Evolutionary conservation across 2,329 filamentous ascomycete genomes (phyloP).

Genomic region (Penicillium oxalicum): DNA sequence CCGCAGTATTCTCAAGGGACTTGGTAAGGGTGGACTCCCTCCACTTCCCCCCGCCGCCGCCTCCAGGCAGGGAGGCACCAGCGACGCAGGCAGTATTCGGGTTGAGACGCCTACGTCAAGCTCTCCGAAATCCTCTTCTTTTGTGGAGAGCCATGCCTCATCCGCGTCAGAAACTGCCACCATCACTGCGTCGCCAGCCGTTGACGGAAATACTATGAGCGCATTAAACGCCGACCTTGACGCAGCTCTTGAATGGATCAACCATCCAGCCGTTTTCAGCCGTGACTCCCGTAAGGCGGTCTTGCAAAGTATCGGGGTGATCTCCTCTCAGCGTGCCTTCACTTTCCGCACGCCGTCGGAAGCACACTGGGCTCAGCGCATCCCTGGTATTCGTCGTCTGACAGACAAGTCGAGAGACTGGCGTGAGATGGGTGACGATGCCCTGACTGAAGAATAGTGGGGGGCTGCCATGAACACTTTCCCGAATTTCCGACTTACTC

Average conservation of each 20-base stretch:
- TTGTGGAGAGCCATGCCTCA: slow-evolving; percentile 30
- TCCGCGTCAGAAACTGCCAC: slow-evolving; percentile 41
- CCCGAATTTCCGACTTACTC: background rate
- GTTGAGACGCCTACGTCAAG: slow-evolving; percentile 34
- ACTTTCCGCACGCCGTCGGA: slow-evolving; percentile 90
- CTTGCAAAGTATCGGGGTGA: slow-evolving; percentile 91
- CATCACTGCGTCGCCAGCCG: slow-evolving; percentile 58
- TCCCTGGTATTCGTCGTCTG: slow-evolving; percentile 72
- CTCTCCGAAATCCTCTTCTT: slow-evolving; percentile 35
- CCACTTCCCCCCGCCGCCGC: slow-evolving; percentile 61
- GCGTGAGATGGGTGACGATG: slow-evolving; percentile 78
- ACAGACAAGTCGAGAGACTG: slow-evolving; percentile 83
- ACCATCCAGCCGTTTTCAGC: slow-evolving; percentile 88
- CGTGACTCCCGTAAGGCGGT: slow-evolving; percentile 93
- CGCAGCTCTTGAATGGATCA: slow-evolving; percentile 91
- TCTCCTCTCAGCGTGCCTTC: slow-evolving; percentile 87
- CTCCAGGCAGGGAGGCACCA: slow-evolving; percentile 41
- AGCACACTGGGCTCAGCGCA: slow-evolving; percentile 77
- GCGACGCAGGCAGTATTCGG: slow-evolving; percentile 33
- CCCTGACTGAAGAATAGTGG: slow-evolving; percentile 50
- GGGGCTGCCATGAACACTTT: background rate
- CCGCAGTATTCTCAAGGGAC: slow-evolving; percentile 86
- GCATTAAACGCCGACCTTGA: slow-evolving; percentile 90
- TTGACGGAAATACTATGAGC: slow-evolving; percentile 73
- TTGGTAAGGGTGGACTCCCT: slow-evolving; percentile 89